Percentiles rank a stretch among this genome's conserved stretches.
Evolutionary conservation across 129 eudicot species (phyloP).

Genomic region (Centaurea solstitialis): DNA sequence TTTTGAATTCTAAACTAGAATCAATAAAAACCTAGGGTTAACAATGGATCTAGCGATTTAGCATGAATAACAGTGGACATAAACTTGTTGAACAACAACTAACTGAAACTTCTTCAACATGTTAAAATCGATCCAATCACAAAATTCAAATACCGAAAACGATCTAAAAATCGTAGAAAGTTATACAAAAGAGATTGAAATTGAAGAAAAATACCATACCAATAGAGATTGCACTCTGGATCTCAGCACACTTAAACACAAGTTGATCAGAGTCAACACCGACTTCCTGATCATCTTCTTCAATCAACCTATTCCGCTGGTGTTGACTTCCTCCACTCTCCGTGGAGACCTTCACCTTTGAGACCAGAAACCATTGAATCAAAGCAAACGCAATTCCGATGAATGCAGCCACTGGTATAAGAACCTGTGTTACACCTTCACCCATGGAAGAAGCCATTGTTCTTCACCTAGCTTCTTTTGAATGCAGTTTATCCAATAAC

Average conservation of each 20-base stretch:
- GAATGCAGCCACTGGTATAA: conserved; percentile 47
- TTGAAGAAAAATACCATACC: conserved; percentile 31
- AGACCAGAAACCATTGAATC: conserved; percentile 49
- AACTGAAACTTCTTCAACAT: conserved; percentile 1
- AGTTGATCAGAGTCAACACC: conserved; percentile 42
- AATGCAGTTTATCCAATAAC: background rate
- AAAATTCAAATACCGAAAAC: background rate
- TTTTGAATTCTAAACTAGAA: background rate
- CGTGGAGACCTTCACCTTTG: conserved; percentile 33
- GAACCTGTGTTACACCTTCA: conserved; percentile 42
- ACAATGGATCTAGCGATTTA: background rate
- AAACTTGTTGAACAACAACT: background rate
- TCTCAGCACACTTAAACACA: conserved; percentile 57
- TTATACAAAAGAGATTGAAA: background rate
- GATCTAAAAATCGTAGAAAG: background rate
- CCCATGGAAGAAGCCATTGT: conserved; percentile 37
- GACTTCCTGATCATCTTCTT: conserved; percentile 50
- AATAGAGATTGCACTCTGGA: conserved; percentile 53
- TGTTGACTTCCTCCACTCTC: conserved; percentile 14
- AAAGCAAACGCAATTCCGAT: conserved; percentile 52
- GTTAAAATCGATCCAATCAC: background rate
- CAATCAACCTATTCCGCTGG: conserved; percentile 41
- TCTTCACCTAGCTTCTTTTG: background rate
- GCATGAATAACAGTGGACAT: background rate
- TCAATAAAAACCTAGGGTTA: background rate